A percentile compares a stretch with the other conserved stretches of the same genome.
Evolutionary conservation across 106 monocot genomes (phyloP).

Genomic region (Narthecium ossifragum): DNA sequence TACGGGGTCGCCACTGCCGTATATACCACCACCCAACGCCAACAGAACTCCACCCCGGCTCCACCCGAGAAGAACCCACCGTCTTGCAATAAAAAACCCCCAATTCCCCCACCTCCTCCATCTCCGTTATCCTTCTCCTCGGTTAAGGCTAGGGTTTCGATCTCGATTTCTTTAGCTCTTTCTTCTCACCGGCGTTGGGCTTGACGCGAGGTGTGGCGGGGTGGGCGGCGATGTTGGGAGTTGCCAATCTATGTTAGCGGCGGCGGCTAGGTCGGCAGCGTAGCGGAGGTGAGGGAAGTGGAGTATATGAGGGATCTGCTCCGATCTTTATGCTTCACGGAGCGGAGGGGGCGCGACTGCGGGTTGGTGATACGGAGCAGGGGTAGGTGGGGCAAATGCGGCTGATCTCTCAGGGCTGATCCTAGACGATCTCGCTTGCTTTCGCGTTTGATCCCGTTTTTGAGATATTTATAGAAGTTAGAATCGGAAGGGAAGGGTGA

Average conservation of each 20-base stretch:
- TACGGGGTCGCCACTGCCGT: background rate
- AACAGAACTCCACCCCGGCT: background rate
- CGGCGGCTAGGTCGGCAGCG: background rate
- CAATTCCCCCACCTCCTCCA: background rate
- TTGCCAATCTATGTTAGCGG: background rate
- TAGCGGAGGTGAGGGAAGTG: background rate
- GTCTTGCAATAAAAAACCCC: no score
- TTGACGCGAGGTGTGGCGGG: background rate
- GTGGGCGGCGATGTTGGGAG: background rate
- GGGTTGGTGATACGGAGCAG: slow-evolving; percentile 34
- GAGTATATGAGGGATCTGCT: slow-evolving; percentile 25
- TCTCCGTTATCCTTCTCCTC: background rate
- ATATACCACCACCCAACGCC: background rate
- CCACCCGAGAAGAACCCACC: background rate
- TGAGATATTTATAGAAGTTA: background rate
- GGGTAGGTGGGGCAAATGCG: slow-evolving; percentile 38
- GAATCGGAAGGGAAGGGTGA: no score
- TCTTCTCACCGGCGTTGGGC: background rate
- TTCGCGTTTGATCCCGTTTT: background rate
- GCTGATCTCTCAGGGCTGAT: slow-evolving; percentile 23
- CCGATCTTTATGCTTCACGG: background rate
- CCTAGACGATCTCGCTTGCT: background rate
- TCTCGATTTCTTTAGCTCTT: background rate
- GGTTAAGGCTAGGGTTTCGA: background rate
- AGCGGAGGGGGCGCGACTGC: slow-evolving; percentile 13